phyloP scores from a whole-genome alignment of 331 rosid genomes.

The Malus hybrid region DNA sequence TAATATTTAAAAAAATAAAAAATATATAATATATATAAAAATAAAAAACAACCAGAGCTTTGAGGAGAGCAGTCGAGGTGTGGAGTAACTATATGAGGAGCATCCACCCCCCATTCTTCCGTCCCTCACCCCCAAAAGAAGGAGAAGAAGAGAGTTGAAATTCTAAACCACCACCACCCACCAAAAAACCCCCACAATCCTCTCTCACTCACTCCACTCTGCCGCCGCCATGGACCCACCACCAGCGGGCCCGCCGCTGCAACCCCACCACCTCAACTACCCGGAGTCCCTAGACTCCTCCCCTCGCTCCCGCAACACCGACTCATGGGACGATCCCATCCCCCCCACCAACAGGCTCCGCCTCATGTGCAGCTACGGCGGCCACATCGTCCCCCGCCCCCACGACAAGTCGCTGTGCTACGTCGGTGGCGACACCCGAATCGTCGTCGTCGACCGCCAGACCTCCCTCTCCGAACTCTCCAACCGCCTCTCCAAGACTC shows the following conservation, averaged over 20 bases:
- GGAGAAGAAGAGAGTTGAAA: not conserved
- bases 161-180: not conserved
- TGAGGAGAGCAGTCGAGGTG: slow-evolving; percentile 2
- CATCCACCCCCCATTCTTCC: not conserved
- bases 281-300: slow-evolving; percentile 78
- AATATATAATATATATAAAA: not conserved
- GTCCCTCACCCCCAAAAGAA: not conserved
- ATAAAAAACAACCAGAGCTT: slow-evolving; percentile 7
- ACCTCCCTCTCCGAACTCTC: slow-evolving; percentile 62
- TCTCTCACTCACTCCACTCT: slow-evolving; percentile 18
- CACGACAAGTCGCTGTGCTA: slow-evolving; percentile 92
- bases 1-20: not conserved
- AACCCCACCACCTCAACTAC: slow-evolving; percentile 32
- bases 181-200: not conserved
- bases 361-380: slow-evolving; percentile 94
- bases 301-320: slow-evolving; percentile 79
- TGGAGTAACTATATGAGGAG: slow-evolving; percentile 28
- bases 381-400: slow-evolving; percentile 93
- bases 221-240: slow-evolving; percentile 31
- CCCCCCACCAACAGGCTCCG: slow-evolving; percentile 55
- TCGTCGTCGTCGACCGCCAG: slow-evolving; percentile 64
- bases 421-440: slow-evolving; percentile 90
- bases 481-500: slow-evolving; percentile 67
- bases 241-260: slow-evolving; percentile 11
- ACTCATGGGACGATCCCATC: slow-evolving; percentile 79